Conservation (phyloP, 148 eudicot genomes). For the Mesembryanthemum crystallinum region DNA sequence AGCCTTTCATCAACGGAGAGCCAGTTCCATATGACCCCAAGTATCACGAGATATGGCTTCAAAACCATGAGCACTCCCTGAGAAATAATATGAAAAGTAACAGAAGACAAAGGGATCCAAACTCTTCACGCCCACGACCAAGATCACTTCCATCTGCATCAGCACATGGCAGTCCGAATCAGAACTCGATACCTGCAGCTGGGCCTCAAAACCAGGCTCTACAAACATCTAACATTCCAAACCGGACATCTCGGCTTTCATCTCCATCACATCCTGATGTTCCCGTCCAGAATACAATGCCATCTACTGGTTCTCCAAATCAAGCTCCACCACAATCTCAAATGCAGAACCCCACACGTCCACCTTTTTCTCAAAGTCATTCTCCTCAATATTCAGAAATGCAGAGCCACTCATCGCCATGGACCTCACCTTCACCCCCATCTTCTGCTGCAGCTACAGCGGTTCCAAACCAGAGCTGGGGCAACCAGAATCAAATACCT, state of each 20-base stretch:
- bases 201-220: background rate
- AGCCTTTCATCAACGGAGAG: conserved; percentile 37
- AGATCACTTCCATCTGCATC: conserved; percentile 10
- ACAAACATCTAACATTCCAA: background rate
- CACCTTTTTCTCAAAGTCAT: background rate
- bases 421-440: background rate
- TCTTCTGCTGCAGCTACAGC: background rate
- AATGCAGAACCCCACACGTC: background rate
- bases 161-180: background rate
- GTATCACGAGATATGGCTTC: conserved; percentile 33
- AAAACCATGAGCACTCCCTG: conserved; percentile 15
- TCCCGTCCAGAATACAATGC: background rate
- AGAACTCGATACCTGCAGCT: conserved; percentile 3
- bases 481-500: conserved; percentile 10
- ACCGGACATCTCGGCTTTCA: background rate
- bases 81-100: background rate
- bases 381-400: conserved; percentile 13
- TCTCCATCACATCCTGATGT: background rate
- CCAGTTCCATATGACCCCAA: conserved; percentile 38
- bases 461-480: conserved; percentile 8
- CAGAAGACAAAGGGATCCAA: conserved; percentile 24
- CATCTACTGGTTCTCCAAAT: background rate
- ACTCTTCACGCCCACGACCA: conserved; percentile 1
- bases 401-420: conserved; percentile 1
- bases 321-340: conserved; percentile 9